phyloP scores from a whole-genome alignment of 192 early-diverging fungal genomes.

The Diversispora epigaea region DNA sequence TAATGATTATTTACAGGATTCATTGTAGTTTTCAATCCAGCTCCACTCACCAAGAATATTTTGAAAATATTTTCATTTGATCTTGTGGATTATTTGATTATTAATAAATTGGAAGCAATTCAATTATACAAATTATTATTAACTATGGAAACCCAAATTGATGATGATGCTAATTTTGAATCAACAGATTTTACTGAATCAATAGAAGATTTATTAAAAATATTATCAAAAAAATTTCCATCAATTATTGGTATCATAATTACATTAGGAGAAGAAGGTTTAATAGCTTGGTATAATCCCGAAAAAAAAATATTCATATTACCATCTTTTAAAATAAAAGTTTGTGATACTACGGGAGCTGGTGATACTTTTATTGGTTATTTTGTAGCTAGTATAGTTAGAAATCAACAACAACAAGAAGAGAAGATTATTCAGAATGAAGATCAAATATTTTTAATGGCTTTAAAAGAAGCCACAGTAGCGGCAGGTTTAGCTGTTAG shows the following conservation, averaged over 20 bases:
- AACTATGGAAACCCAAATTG: background rate
- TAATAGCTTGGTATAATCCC: conserved; percentile 47
- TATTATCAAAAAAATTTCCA: conserved; percentile 43
- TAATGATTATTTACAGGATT: conserved; percentile 55
- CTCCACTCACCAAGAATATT: conserved; percentile 63
- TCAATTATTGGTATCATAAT: conserved; percentile 60
- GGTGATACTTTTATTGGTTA: conserved; percentile 72
- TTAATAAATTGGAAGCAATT: conserved; percentile 79
- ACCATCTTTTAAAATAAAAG: conserved; percentile 44
- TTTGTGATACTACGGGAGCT: conserved; percentile 61
- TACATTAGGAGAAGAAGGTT: conserved; percentile 69
- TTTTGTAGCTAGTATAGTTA: conserved; percentile 58
- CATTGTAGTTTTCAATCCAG: conserved; percentile 81
- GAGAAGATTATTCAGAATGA: conserved; percentile 4
- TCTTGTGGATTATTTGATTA: conserved; percentile 69
- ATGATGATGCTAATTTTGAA: background rate
- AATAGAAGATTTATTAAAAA: conserved; percentile 37
- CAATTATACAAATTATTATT: conserved; percentile 40
- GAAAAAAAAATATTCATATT: conserved; percentile 45
- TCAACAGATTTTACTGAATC: background rate
- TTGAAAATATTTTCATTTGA: conserved; percentile 52
- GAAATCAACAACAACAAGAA: conserved; percentile 37
- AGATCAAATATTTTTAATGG: conserved; percentile 39
- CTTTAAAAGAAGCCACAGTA: conserved; percentile 58
- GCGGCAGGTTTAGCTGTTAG: conserved; percentile 70